Base-by-base conservation (phyloP, 192 early-diverging fungal genomes). In the Coemansia furcata region DNA sequence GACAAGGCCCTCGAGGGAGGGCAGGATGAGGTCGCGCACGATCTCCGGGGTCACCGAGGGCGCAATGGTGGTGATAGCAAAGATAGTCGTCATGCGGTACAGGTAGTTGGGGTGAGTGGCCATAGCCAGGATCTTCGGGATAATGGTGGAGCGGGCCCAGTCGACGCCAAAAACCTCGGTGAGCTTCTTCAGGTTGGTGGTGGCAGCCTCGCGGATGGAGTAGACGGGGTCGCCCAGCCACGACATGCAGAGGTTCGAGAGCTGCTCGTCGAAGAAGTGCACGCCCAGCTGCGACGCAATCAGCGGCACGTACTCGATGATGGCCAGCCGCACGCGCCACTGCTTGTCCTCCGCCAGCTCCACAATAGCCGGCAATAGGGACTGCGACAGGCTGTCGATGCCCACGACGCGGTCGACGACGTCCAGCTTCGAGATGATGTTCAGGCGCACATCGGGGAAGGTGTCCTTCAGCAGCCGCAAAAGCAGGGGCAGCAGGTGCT, bases 331-430 rank as follows among this genome's bases (percentile, higher is more conserved):
- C 63, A 98, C 96, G 55, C 98, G 92, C 98, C 98, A 99, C 77
- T 99, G 98, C 86, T 98, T 98, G 82, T 99, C 98, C 84, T 99
- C 96, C 35, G 97, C 96, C 38, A 99, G 86, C 80, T 98, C 98
- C 37, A 99, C 91, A 73, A 99, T 97, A 12, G 98, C 98, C 8
- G 98, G 98, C 62, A 99, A 83, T 49, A 99, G 86, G 23, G 93
- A 95, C 71, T 98, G 96, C 42, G 98, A 98, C 38, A 99, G 85
- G 32, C 95, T 89, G 65, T 99, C 95, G 67, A 99, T 97, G 52
- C 98, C 98, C 72, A 99, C 98, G 50, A 93, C 93, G 74, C 91
- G 85, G 80, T 99, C 98, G 19, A 98, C 95, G 40, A 89, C 88
- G 68, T 99, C 96, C 38, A 99, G 86, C 83, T 97, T 96, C 14